These are phyloP conservation scores for Pulveroboletus ravenelii DNA, from an alignment of 768 basidiomycete genomes.

Conservation along the genomic window DNA sequence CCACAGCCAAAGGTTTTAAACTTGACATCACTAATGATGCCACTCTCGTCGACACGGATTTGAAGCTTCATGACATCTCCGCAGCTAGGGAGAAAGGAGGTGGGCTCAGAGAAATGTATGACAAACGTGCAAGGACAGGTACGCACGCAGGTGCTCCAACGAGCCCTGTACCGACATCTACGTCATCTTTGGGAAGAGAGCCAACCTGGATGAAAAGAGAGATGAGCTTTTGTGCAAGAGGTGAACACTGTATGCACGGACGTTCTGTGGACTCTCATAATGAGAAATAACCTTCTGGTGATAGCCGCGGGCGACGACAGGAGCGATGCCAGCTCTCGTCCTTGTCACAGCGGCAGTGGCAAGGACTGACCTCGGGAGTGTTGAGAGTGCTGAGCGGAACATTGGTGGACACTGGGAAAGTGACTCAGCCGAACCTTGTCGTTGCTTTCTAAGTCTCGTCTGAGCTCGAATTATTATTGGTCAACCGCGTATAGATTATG, in stretches of 20 bases:
- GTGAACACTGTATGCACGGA: slow-evolving; percentile 44
- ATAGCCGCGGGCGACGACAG: slow-evolving; percentile 66
- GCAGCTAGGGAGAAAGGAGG: slow-evolving; percentile 49
- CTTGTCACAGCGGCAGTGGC: slow-evolving; percentile 41
- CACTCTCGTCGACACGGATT: slow-evolving; percentile 92
- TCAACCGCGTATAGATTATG: neutral
- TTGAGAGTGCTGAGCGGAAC: slow-evolving; percentile 62
- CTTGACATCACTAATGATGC: slow-evolving; percentile 96
- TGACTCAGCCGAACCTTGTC: neutral
- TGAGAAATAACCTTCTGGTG: slow-evolving; percentile 97
- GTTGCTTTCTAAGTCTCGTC: slow-evolving; percentile 10
- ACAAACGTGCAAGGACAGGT: neutral
- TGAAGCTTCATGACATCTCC: slow-evolving; percentile 99
- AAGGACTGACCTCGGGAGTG: slow-evolving; percentile 48
- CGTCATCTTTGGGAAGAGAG: slow-evolving; percentile 86
- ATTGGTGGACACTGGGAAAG: slow-evolving; percentile 44
- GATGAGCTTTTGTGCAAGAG: slow-evolving; percentile 47
- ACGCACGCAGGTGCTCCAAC: slow-evolving; percentile 96
- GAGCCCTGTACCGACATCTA: slow-evolving; percentile 93
- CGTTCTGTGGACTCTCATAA: slow-evolving; percentile 97
- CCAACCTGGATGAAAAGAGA: slow-evolving; percentile 63
- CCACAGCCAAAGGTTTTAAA: slow-evolving; percentile 99
- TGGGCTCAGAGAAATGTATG: slow-evolving; percentile 14
- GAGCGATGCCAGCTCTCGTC: slow-evolving; percentile 38
- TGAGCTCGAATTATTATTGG: slow-evolving; percentile 20